These are phyloP conservation scores for Cenchrus purpureus DNA, from an alignment of 176 grass and related monocot species.

Conservation along the genomic window DNA sequence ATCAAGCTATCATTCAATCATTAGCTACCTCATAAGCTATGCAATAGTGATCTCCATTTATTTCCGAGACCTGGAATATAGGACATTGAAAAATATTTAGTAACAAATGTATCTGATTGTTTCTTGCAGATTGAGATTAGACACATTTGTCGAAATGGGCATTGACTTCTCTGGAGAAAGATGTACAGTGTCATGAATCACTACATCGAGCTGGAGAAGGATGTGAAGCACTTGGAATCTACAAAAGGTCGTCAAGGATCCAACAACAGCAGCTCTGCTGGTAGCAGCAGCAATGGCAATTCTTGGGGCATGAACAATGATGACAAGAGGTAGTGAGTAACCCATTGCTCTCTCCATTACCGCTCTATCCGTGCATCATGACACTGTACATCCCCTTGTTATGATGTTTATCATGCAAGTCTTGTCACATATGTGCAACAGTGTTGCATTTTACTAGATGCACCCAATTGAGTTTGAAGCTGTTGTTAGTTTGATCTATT, in stretches of 20 bases:
- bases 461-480: conserved; percentile 18
- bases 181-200: conserved; percentile 11
- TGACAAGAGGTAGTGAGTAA: conserved; percentile 55
- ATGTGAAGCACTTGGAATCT: conserved; percentile 55
- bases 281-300: conserved; percentile 38
- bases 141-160: no score
- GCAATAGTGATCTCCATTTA: no score
- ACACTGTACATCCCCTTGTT: conserved; percentile 12
- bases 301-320: conserved; percentile 45
- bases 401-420: neutral
- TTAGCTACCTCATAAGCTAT: no score
- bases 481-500: conserved; percentile 34
- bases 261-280: conserved; percentile 13
- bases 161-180: no score
- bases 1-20: no score
- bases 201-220: conserved; percentile 49
- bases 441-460: conserved; percentile 19
- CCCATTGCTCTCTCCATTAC: conserved; percentile 4
- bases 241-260: neutral
- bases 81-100: no score
- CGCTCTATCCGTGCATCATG: conserved; percentile 24
- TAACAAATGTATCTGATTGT: no score
- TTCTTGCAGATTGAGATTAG: no score
- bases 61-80: no score
- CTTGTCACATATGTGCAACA: conserved; percentile 3